Conservation (phyloP, 75 land plant species). For the Selaginella moellendorffii region DNA sequence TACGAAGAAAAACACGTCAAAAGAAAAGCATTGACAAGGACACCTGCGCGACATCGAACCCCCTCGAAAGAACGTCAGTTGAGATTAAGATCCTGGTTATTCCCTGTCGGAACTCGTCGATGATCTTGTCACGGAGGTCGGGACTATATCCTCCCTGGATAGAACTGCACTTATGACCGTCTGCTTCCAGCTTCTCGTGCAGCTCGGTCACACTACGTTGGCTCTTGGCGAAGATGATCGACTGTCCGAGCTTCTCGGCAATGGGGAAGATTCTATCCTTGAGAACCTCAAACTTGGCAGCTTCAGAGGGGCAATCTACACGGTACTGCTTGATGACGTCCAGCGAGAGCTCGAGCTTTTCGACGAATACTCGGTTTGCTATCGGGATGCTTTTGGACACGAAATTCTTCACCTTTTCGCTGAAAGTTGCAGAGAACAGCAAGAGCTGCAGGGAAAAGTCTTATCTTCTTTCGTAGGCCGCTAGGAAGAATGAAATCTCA, state of each 20-base stretch:
- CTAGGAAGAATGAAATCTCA: no score
- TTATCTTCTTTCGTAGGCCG: no score
- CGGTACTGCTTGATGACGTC: conserved; percentile 74
- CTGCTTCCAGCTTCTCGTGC: conserved; percentile 33
- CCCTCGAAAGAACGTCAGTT: conserved; percentile 88
- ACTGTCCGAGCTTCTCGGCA: conserved; percentile 77
- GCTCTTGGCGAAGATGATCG: conserved; percentile 79
- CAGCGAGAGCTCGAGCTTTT: conserved; percentile 80
- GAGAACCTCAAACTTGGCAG: conserved; percentile 50
- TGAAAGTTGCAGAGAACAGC: conserved; percentile 88
- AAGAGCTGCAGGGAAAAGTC: conserved; percentile 73
- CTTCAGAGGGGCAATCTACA: conserved; percentile 64
- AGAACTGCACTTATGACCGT: conserved; percentile 69
- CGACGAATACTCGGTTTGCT: conserved; percentile 72
- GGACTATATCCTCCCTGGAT: conserved; percentile 31
- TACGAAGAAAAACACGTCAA: not conserved
- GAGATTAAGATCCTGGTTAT: conserved; percentile 77
- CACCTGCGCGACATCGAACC: conserved; percentile 97
- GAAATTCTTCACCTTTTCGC: conserved; percentile 61
- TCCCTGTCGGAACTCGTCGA: conserved; percentile 67
- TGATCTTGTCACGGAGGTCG: not conserved
- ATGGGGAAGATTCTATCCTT: conserved; percentile 77
- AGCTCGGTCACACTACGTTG: conserved; percentile 45
- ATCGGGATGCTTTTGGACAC: conserved; percentile 38
- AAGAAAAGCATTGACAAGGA: no score